Conservation (phyloP, 2,329 filamentous ascomycete genomes). For the Aspergillus neotritici region DNA sequence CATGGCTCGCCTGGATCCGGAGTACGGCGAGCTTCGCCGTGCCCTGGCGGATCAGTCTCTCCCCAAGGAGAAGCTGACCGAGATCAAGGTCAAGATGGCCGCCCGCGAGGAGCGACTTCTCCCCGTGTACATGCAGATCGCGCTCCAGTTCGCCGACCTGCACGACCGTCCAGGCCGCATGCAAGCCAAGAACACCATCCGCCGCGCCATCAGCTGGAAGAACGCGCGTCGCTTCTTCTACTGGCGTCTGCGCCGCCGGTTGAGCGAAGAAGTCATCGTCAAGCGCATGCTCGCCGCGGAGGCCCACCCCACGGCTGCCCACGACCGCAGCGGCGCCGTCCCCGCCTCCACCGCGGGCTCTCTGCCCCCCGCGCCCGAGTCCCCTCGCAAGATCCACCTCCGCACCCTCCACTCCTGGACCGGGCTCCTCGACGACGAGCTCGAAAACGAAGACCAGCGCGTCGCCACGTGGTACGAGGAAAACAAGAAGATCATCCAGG, state of each 20-base stretch:
- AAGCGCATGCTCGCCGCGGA: conserved; percentile 66
- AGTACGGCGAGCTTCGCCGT: conserved; percentile 78
- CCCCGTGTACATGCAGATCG: conserved; percentile 90
- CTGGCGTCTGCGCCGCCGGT: conserved; percentile 93
- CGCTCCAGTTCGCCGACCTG: conserved; percentile 93
- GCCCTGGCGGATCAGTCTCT: conserved; percentile 63
- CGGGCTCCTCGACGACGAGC: conserved; percentile 60
- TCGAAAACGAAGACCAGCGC: conserved; percentile 70
- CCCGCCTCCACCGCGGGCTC: conserved; percentile 30
- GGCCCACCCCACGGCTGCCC: conserved; percentile 31
- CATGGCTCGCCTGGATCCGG: conserved; percentile 86
- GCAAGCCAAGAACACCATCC: conserved; percentile 95
- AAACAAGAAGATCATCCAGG: conserved; percentile 74
- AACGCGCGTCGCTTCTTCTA: conserved; percentile 97
- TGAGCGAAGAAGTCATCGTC: conserved; percentile 96
- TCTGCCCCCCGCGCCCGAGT: conserved; percentile 28
- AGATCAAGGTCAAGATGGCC: conserved; percentile 77
- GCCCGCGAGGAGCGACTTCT: conserved; percentile 81
- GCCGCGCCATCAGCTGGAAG: conserved; percentile 74
- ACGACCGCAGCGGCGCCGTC: conserved; percentile 40
- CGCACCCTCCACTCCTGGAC: conserved; percentile 78
- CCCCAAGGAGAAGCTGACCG: conserved; percentile 65
- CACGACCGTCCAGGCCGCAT: conserved; percentile 96
- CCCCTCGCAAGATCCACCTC: conserved; percentile 61
- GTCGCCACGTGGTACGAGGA: conserved; percentile 96